These are phyloP conservation scores for Wickerhamiella dianesei DNA, from an alignment of 805 yeast species.

Conservation along the genomic window DNA sequence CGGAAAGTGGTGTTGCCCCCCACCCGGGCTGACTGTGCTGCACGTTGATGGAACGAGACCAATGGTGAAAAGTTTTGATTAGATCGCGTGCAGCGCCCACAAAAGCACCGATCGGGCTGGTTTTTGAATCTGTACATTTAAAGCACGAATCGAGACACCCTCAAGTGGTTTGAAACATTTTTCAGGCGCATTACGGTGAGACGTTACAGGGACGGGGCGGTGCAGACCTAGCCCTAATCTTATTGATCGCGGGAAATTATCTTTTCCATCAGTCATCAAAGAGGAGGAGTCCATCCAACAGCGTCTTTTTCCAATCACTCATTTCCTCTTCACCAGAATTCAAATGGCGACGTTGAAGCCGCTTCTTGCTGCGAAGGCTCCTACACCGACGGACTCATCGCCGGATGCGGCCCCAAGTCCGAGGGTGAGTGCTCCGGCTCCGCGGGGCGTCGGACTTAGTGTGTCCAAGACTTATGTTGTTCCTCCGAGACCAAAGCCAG, in stretches of 20 bases:
- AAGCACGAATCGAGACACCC: too few species aligned
- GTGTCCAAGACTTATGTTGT: conserved; percentile 73
- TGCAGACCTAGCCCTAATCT: background rate
- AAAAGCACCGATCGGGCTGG: too few species aligned
- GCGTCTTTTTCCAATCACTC: background rate
- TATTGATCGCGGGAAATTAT: conserved; percentile 6
- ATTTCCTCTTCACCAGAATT: background rate
- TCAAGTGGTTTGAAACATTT: too few species aligned
- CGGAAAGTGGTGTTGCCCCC: background rate
- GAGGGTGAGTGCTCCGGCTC: background rate
- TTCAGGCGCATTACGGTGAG: too few species aligned
- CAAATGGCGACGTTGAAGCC: conserved; percentile 2
- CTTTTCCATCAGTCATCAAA: conserved; percentile 17
- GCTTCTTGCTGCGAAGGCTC: conserved; percentile 2
- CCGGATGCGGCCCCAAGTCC: background rate
- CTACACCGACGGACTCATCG: background rate
- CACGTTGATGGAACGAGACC: background rate
- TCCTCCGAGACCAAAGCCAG: conserved; percentile 68
- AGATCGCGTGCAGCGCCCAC: too few species aligned
- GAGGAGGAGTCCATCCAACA: conserved; percentile 1
- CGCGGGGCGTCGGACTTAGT: conserved; percentile 17
- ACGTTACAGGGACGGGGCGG: background rate
- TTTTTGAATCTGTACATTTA: too few species aligned
- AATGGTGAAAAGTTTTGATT: too few species aligned
- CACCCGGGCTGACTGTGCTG: background rate